phyloP scores from a whole-genome alignment of 2,329 filamentous ascomycete genomes.

The Colletotrichum sp. region DNA sequence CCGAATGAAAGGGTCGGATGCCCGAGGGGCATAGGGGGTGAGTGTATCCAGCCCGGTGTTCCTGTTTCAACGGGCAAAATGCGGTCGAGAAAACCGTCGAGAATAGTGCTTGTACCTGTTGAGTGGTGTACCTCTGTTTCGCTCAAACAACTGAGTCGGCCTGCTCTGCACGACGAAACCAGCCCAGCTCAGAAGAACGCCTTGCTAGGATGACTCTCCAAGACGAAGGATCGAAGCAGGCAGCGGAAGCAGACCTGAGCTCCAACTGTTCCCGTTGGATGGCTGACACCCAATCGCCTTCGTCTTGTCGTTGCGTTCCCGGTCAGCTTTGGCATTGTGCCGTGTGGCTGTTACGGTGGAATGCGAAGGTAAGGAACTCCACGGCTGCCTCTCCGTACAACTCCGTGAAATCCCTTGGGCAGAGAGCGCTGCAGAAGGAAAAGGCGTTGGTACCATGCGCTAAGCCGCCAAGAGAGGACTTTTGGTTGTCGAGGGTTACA shows the following conservation, averaged over 20 bases:
- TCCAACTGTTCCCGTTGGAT: background rate
- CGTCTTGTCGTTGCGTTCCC: background rate
- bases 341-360: background rate
- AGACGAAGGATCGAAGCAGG: background rate
- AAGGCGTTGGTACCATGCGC: background rate
- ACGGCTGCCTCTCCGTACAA: background rate
- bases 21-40: background rate
- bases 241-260: background rate
- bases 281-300: background rate
- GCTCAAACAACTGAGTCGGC: background rate
- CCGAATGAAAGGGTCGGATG: background rate
- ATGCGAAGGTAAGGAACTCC: background rate
- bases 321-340: background rate
- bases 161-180: conserved; percentile 6
- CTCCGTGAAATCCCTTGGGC: background rate
- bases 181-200: background rate
- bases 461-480: conserved; percentile 6
- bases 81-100: background rate
- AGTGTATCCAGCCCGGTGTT: background rate
- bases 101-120: background rate
- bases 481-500: background rate
- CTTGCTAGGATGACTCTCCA: background rate
- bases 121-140: background rate
- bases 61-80: conserved; percentile 12
- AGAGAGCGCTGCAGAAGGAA: background rate